phyloP scores from a whole-genome alignment of 345 rosid genomes.

The Luvunga scandens region DNA sequence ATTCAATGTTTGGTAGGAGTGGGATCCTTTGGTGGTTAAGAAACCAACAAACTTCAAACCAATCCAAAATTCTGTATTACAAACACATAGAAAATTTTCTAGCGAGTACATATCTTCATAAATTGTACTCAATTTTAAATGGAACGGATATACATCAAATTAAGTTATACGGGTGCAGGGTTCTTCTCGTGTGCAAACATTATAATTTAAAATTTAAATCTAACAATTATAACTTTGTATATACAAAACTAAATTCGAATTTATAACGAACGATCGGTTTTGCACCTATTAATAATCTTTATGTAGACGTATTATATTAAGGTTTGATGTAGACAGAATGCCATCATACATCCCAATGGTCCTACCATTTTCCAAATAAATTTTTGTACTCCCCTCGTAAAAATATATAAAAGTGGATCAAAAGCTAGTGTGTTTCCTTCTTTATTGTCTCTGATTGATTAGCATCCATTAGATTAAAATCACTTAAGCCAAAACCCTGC shows the following conservation, averaged over 20 bases:
- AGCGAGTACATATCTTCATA: not conserved
- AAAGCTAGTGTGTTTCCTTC: not conserved
- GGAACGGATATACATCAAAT: not conserved
- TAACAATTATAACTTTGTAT: too few relatives aligned
- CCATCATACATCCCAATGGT: not conserved
- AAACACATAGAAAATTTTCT: not conserved
- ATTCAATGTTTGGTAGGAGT: conserved; percentile 15
- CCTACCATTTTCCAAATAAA: not conserved
- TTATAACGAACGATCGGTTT: too few relatives aligned
- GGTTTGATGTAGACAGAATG: conserved; percentile 13
- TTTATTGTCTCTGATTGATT: conserved; percentile 9
- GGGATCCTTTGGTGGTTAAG: conserved; percentile 11
- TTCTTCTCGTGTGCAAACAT: too few relatives aligned
- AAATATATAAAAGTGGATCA: not conserved
- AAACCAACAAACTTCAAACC: not conserved
- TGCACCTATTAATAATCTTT: too few relatives aligned
- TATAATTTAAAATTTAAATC: too few relatives aligned
- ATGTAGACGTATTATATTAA: not conserved
- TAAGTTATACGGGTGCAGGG: not conserved
- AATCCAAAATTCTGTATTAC: not conserved
- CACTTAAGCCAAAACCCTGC: conserved; percentile 7
- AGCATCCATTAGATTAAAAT: not conserved
- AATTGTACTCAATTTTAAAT: not conserved
- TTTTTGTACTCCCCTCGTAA: not conserved
- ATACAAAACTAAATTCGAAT: too few relatives aligned